Percentiles rank a stretch among this genome's conserved stretches.
phyloP scores from a whole-genome alignment of 176 grass and related monocot species.

The Ampelocalamus luodianensis region DNA sequence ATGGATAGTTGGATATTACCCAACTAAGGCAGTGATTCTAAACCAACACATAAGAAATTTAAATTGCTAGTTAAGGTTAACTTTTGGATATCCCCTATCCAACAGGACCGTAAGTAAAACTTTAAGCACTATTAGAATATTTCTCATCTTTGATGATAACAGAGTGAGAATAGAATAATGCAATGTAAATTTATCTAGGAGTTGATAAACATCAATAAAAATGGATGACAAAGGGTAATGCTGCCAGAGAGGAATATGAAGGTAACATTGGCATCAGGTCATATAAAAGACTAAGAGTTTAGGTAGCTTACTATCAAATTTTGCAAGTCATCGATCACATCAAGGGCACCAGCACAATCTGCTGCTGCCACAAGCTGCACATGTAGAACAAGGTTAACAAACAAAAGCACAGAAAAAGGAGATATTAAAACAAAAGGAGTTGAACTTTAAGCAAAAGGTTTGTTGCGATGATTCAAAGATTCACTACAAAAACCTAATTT shows the following conservation, averaged over 20 bases:
- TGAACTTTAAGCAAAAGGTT: not conserved
- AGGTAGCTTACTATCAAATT: constrained; percentile 82
- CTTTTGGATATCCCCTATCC: not conserved
- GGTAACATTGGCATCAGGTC: constrained; percentile 2
- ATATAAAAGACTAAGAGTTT: constrained; percentile 17
- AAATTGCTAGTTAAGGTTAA: not conserved
- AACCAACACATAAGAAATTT: not conserved
- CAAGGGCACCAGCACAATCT: constrained; percentile 94
- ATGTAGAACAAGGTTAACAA: constrained; percentile 38
- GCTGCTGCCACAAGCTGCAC: constrained; percentile 91
- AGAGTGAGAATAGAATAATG: not conserved
- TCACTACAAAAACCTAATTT: constrained; percentile 9
- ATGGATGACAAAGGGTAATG: not conserved
- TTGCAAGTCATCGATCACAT: constrained; percentile 92
- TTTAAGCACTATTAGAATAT: not conserved
- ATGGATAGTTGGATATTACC: constrained; percentile 1
- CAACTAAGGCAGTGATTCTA: not conserved
- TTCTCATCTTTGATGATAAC: not conserved
- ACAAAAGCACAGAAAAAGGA: not conserved
- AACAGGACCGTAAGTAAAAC: not conserved
- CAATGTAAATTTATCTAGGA: not conserved
- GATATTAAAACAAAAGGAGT: not conserved
- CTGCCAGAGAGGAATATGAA: constrained; percentile 14
- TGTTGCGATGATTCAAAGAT: constrained; percentile 29
- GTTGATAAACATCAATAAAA: not conserved